Evolutionary conservation across 1,284 basidiomycete species (phyloP).

Genomic region (Cryptococcus neoformans): DNA sequence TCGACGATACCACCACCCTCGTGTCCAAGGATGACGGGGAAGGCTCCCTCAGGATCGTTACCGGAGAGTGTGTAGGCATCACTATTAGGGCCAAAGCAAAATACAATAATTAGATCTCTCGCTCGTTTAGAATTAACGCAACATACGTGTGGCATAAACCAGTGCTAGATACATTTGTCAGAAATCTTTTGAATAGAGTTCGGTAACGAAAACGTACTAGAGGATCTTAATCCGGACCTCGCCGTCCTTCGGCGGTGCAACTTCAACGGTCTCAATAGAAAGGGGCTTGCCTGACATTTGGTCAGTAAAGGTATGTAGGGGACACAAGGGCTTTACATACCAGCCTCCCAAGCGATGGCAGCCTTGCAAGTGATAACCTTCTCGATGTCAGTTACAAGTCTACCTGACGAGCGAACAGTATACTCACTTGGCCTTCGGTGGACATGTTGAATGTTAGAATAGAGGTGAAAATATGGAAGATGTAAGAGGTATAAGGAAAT

Average conservation of each 20-base stretch:
- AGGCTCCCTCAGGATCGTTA: slow-evolving; percentile 92
- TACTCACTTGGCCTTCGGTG: slow-evolving; percentile 19
- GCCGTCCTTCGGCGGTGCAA: slow-evolving; percentile 81
- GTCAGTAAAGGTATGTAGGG: background rate
- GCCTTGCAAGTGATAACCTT: slow-evolving; percentile 88
- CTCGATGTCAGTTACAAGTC: background rate
- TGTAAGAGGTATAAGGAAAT: no score
- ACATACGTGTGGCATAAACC: slow-evolving; percentile 90
- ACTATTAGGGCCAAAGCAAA: slow-evolving; percentile 19
- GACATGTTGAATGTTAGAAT: slow-evolving; percentile 10
- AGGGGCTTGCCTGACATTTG: slow-evolving; percentile 60
- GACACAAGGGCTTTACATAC: slow-evolving; percentile 40
- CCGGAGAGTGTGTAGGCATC: slow-evolving; percentile 97
- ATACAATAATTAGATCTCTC: background rate
- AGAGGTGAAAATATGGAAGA: no score
- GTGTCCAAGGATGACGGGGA: slow-evolving; percentile 92
- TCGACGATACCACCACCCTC: slow-evolving; percentile 69
- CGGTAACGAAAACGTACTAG: slow-evolving; percentile 57
- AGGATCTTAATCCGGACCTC: slow-evolving; percentile 94
- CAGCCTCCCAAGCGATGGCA: slow-evolving; percentile 94
- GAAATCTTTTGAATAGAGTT: background rate
- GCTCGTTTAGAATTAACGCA: background rate
- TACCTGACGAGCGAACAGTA: background rate
- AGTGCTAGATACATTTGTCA: slow-evolving; percentile 39
- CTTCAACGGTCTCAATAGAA: slow-evolving; percentile 86